phyloP scores from a whole-genome alignment of 1,284 basidiomycete genomes.

The Trametes pubescens region DNA sequence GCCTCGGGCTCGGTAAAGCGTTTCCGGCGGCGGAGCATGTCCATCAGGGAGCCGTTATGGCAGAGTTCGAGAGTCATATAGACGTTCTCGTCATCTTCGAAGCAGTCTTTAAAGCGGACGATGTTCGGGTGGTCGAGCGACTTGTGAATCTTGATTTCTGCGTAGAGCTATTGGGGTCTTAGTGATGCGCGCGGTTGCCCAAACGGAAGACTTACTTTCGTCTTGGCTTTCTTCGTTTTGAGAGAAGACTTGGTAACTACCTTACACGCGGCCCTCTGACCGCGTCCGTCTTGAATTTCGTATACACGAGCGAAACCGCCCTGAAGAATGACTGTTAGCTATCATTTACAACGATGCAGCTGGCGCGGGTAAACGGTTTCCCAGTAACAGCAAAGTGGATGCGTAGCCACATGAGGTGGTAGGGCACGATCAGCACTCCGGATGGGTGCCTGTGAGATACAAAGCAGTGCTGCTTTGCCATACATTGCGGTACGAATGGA shows the following conservation, averaged over 20 bases:
- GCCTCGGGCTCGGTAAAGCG: constrained; percentile 94
- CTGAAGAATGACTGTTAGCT: constrained; percentile 46
- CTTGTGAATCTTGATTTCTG: constrained; percentile 98
- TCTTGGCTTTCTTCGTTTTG: constrained; percentile 92
- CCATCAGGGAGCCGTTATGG: constrained; percentile 88
- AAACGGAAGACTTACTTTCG: constrained; percentile 66
- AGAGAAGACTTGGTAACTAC: constrained; percentile 87
- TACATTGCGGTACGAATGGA: too few species aligned
- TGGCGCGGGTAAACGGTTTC: too few species aligned
- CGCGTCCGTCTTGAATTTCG: constrained; percentile 78
- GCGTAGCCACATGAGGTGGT: too few species aligned
- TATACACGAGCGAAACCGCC: constrained; percentile 93
- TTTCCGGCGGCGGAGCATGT: constrained; percentile 88
- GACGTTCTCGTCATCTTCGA: constrained; percentile 95
- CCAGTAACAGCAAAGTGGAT: too few species aligned
- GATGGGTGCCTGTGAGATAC: too few species aligned
- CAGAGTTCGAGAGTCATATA: constrained; percentile 98
- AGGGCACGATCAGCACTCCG: too few species aligned
- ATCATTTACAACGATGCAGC: not conserved
- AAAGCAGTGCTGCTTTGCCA: too few species aligned
- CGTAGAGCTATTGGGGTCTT: constrained; percentile 74
- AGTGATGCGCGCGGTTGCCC: not conserved
- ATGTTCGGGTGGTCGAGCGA: constrained; percentile 94
- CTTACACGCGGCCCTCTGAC: constrained; percentile 82
- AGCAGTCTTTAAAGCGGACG: constrained; percentile 92